Conservation (phyloP, 1,284 basidiomycete species). For the Cerrena zonata region DNA sequence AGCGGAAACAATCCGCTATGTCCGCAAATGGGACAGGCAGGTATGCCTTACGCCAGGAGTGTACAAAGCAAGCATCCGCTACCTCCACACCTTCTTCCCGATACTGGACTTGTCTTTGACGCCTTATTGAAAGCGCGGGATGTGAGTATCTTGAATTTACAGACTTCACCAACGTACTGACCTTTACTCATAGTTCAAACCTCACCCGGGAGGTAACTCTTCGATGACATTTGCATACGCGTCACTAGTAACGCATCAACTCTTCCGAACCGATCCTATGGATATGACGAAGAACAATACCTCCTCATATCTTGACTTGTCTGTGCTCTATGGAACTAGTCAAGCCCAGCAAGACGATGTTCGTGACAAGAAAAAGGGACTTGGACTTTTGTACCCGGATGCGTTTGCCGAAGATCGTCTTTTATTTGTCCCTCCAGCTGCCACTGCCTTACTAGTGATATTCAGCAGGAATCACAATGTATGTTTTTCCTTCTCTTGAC, state of each 20-base stretch:
- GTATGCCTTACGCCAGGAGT: constrained; percentile 68
- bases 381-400: constrained; percentile 14
- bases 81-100: constrained; percentile 50
- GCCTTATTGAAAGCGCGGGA: constrained; percentile 54
- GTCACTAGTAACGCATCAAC: constrained; percentile 64
- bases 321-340: constrained; percentile 59
- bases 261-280: constrained; percentile 56
- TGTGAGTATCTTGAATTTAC: constrained; percentile 3
- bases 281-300: constrained; percentile 57
- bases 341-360: constrained; percentile 15
- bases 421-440: constrained; percentile 57
- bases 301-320: constrained; percentile 72
- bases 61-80: constrained; percentile 51
- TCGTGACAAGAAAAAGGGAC: constrained; percentile 12
- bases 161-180: constrained; percentile 9
- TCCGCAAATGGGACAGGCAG: constrained; percentile 71
- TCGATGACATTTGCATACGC: constrained; percentile 74
- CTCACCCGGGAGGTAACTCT: constrained; percentile 49
- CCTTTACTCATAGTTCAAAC: constrained; percentile 7
- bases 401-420: constrained; percentile 15
- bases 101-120: constrained; percentile 68
- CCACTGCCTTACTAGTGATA: constrained; percentile 60
- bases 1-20: constrained; percentile 65
- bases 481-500: neutral
- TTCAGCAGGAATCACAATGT: constrained; percentile 70